Conservation (phyloP, 2,329 filamentous ascomycete genomes). For the Fusarium siculi region DNA sequence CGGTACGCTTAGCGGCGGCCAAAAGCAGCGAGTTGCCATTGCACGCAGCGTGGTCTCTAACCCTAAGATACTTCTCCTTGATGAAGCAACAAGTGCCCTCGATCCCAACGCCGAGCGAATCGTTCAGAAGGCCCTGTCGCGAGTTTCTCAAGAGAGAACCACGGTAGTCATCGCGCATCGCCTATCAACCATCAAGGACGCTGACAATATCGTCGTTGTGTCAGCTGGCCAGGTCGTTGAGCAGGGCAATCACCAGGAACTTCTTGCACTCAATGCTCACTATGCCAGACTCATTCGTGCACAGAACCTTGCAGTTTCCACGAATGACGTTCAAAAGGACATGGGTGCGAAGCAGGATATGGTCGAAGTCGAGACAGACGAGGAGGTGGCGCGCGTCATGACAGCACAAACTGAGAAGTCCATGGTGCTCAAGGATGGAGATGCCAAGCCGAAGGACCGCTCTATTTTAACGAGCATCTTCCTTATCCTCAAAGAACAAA, state of each 20-base stretch:
- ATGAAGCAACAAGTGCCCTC: slow-evolving; percentile 71
- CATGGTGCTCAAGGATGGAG: not conserved
- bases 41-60: slow-evolving; percentile 70
- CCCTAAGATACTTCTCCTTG: slow-evolving; percentile 69
- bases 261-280: slow-evolving; percentile 14
- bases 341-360: not conserved
- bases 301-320: slow-evolving; percentile 19
- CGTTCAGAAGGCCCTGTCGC: slow-evolving; percentile 63
- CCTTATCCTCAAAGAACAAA: slow-evolving; percentile 29
- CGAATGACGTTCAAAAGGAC: not conserved
- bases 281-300: slow-evolving; percentile 38
- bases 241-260: slow-evolving; percentile 39
- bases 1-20: slow-evolving; percentile 59
- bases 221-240: slow-evolving; percentile 29
- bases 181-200: slow-evolving; percentile 50
- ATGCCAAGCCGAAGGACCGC: not conserved
- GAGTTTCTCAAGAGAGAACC: slow-evolving; percentile 63
- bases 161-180: slow-evolving; percentile 71
- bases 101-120: slow-evolving; percentile 54
- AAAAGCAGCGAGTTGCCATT: slow-evolving; percentile 72
- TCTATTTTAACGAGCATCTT: slow-evolving; percentile 20
- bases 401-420: slow-evolving; percentile 14
- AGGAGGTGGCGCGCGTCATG: not conserved
- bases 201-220: slow-evolving; percentile 44
- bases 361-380: not conserved